Base-by-base conservation (phyloP, 495 filamentous ascomycete genomes). In the Bryoglossum gracile region DNA sequence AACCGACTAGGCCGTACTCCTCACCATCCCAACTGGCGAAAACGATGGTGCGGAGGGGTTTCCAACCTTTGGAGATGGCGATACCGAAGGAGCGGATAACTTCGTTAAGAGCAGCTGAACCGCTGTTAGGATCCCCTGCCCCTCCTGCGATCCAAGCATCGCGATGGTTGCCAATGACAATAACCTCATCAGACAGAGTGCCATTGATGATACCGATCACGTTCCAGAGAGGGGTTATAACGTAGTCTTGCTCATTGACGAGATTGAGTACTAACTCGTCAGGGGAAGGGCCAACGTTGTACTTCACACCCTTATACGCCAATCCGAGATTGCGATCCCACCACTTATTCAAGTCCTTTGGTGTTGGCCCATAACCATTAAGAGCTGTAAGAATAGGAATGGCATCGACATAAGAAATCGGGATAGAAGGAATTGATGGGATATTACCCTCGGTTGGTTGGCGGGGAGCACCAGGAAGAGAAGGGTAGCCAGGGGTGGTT, bases 11-110 rank as follows among this genome's bases (percentile, higher is more conserved):
- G 52, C 94, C 94, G 60, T 95, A 97, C 62, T 94, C 89, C 60
- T 88, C 86, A 23, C 82, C 92, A 59, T 98, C 92, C 92, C 92
- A 97, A 57, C 83, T 91, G 19, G 85, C 87, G 63, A 97, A 95
- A 50, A 92, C 83, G 53, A 98, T 89, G 4, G 87, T 95, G 10
- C 92, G 83, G 1, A 90, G 69, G 10, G 92, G 92, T 43, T 85
- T 83, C 92, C 92, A 98, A 8, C 90, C 91, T 22, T 77, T 77
- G 18, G 70, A 72, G n/a, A 83, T 64, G 28, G 95, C 79, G 46
- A 86, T 72, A 23, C 89, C 88, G 59, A 97, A 86, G 50, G 87
- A 80, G 4, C 85, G 79, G 22, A 94, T 77, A 30, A 89, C 80
- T 62, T 98, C 94, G 38, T 95, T 77, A 55, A 97, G 72, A 4